phyloP scores from a whole-genome alignment of 805 yeast species.

The Sugiyamaella americana region DNA sequence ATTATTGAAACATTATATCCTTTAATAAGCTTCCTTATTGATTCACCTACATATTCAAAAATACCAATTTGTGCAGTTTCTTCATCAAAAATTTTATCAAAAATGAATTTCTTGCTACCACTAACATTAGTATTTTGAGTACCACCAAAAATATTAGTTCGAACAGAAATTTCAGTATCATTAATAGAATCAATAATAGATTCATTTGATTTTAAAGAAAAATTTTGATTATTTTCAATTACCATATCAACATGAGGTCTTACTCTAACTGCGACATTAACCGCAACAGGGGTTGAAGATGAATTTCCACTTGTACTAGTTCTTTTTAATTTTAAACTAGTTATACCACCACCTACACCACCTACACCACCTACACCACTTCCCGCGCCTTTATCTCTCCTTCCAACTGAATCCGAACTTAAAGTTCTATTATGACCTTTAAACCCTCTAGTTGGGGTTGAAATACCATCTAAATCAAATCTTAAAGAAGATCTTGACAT shows the following conservation, averaged over 20 bases:
- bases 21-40: conserved; percentile 14
- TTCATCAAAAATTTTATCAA: conserved; percentile 20
- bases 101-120: conserved; percentile 16
- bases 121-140: neutral
- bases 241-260: conserved; percentile 4
- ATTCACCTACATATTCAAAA: conserved; percentile 12
- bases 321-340: too few relatives aligned
- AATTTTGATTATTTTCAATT: neutral
- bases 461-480: too few relatives aligned
- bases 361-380: too few relatives aligned
- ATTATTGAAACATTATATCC: conserved; percentile 26
- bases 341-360: too few relatives aligned
- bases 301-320: too few relatives aligned
- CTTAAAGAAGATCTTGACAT: too few relatives aligned
- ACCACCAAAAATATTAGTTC: neutral
- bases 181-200: neutral
- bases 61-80: conserved; percentile 19
- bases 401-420: too few relatives aligned
- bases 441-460: too few relatives aligned
- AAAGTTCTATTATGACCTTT: too few relatives aligned
- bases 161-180: neutral
- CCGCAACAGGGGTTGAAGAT: too few relatives aligned
- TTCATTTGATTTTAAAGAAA: neutral
- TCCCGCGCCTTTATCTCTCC: too few relatives aligned
- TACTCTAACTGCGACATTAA: conserved; percentile 14